Base-by-base conservation (phyloP, 768 basidiomycete species). In the Tubosaeta brunneosetosa region DNA sequence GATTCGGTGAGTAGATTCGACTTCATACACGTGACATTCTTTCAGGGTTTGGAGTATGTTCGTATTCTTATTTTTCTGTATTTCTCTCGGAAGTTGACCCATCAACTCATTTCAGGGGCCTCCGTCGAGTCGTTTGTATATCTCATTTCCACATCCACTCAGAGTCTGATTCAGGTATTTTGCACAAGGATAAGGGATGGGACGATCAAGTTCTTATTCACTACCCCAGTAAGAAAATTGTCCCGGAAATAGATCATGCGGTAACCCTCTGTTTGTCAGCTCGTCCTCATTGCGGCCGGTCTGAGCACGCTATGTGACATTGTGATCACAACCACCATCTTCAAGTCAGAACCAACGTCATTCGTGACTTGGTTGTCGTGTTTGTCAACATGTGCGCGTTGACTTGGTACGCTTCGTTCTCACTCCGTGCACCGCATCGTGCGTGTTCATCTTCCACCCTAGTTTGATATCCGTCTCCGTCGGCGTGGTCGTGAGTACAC, bases 351-450 rank as follows among this genome's bases (percentile, higher is more conserved):
- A 42, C 45, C 26, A 44, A 38, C 8, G 6, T 50, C 19, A 3
- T 59, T 12, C 57, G 53, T 12, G 53, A 50, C 11, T 17, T 60
- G 2, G 57, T 52, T 0, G 14, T 60, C 3, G 46, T 60, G 3
- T 60, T 59, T 8, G n/a, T 60, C 33, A 52, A 59, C 17, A 59
- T 59, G 59, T 53, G 57, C 11, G 51, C 49, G 3, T 6, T 59
- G 32, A 60, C 59, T 14, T 60, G 59, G 59, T 52, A 38, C 9
- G 50, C 37, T 1, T 22, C 40, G 29, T 29, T 29, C 13, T 2
- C 7, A 16, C 9, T 16, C 32, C 13, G 9, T 26, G 17, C 25
- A 31, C 22, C 2, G 4, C 3, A 3, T 19, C 5, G 3, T 44
- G n/a, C n/a, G 14, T 14, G 2, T 11, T 14, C 44, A 33, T n/a